Base-by-base conservation (phyloP, 1,139 yeast genomes). In the Suzukiozyma palmioleophila region DNA sequence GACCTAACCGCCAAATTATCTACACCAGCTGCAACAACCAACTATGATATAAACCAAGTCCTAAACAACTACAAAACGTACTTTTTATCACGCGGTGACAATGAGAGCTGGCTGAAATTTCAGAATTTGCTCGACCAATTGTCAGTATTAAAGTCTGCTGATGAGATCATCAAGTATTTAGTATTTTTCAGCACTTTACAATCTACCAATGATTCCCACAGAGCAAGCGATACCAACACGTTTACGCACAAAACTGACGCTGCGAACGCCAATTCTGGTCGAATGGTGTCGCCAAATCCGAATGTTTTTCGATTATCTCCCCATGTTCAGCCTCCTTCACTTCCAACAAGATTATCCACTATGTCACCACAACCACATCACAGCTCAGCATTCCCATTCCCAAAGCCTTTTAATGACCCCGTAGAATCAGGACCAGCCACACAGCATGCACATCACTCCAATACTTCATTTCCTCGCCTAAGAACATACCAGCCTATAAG, bases 151-250 rank as follows among this genome's bases (percentile, higher is more conserved):
- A 64, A 58, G 37, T 51, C 63, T 11, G 41, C 55, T 3, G 67
- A 62, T 6, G 65, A 67, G 14, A 58, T 71, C n/a, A 58, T 64
- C 26, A 62, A 57, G 26, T 73, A 70, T 43, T 53, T 75, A 42
- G 50, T 55, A 15, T 64, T 71, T 43, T 52, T 74, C 26, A 55
- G 56, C 32, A 44, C 54, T 4, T 47, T 62, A 35, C 51, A 49
- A 29, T 22, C 21, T 5, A 18, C 7, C 22, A 18, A 7, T 18
- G 22, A 18, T 18, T 18, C 22, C 22, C 22, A 4, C 22, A 27
- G 27, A n/a, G 32, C 22, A 7, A 18, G 22, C 7, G 22, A 18
- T 18, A 4, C 22, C 22, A 18, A 18, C 22, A 18, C 22, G 7
- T 18, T 18, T 4, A 18, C 7, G 7, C 7, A 5, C 22, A 18